Evolutionary conservation across 495 filamentous ascomycete species (phyloP), one percentile per base, ranked within the genome.

Genomic region (Rhypophila decipiens): DNA sequence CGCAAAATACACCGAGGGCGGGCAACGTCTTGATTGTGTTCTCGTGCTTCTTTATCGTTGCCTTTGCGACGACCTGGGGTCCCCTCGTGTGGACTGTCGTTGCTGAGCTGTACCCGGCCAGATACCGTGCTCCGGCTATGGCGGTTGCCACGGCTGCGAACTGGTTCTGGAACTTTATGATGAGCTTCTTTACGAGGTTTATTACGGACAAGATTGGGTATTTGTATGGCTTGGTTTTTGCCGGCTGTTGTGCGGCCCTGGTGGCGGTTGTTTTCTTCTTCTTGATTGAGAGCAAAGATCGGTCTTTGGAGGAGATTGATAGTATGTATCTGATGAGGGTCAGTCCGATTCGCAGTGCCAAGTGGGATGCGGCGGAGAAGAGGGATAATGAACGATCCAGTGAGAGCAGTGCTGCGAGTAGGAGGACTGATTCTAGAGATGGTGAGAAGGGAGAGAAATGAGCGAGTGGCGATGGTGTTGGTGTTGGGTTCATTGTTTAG

Each of bases 151-250:
- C 89, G 1, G 81, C 84, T 5, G 76, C 80, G 44, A 95, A 94
- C 71, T 95, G 89, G 89, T 77, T 82, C 46, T 93, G 83, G 84
- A 95, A 94, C 65, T 95, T 94, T 21, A 38, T 65, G 48, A 56
- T 65, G 46, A 54, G 49, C 17, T 63, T 65, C 53, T 65, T 65
- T 51, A 65, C 62, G 2, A 57, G 62, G 29, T 63, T 90, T 74
- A 90, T 93, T 61, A 82, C 79, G 48, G 70, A 73, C 52, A 64
- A 75, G 9, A 94, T 95, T 55, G 75, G 84, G 61, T 94, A 86
- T 63, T 74, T 75, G 44, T 94, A 93, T 64, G 88, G 89, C 12
- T 84, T 90, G 61, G 80, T 95, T 47, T 94, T 95, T 60, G 87
- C 83, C 1, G 80, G 70, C 2, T 90, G 84, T 72, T 84, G 77